Evolutionary conservation across 257 asterid genomes (phyloP).

Genomic region (Nicotiana obtusifolia): DNA sequence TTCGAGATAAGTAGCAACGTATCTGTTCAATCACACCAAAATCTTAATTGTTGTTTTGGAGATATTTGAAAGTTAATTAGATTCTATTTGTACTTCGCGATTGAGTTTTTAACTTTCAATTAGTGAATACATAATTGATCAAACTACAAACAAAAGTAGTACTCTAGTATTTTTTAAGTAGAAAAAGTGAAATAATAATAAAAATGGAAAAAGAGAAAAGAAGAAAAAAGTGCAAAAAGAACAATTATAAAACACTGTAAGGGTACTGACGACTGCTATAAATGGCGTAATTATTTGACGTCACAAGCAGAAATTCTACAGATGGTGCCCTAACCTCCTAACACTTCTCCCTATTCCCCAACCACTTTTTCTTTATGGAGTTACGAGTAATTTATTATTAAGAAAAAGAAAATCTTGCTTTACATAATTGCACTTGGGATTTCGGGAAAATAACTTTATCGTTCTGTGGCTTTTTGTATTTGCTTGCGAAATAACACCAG

Average conservation of each 20-base stretch:
- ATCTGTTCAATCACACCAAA: too few relatives aligned
- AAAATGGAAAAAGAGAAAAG: not conserved
- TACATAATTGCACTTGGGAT: not conserved
- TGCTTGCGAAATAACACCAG: not conserved
- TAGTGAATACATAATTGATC: too few relatives aligned
- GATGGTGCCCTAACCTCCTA: slow-evolving; percentile 28
- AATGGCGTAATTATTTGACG: slow-evolving; percentile 16
- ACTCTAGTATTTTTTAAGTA: too few relatives aligned
- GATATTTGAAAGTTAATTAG: too few relatives aligned
- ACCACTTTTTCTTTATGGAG: not conserved
- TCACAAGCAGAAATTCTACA: slow-evolving; percentile 21
- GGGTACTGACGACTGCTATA: slow-evolving; percentile 11
- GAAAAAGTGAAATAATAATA: not conserved
- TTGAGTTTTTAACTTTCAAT: too few relatives aligned
- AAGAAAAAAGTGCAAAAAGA: slow-evolving; percentile 19
- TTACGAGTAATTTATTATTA: not conserved
- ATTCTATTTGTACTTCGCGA: too few relatives aligned
- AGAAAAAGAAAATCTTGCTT: not conserved
- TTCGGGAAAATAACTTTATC: not conserved
- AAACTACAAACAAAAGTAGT: too few relatives aligned
- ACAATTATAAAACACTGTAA: slow-evolving; percentile 6
- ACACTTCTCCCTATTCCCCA: slow-evolving; percentile 11
- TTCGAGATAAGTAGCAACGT: too few relatives aligned
- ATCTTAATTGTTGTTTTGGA: too few relatives aligned
- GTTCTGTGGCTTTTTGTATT: not conserved